Evolutionary conservation across 2,329 filamentous ascomycete genomes (phyloP).

Genomic region (Colletotrichum falcatum): DNA sequence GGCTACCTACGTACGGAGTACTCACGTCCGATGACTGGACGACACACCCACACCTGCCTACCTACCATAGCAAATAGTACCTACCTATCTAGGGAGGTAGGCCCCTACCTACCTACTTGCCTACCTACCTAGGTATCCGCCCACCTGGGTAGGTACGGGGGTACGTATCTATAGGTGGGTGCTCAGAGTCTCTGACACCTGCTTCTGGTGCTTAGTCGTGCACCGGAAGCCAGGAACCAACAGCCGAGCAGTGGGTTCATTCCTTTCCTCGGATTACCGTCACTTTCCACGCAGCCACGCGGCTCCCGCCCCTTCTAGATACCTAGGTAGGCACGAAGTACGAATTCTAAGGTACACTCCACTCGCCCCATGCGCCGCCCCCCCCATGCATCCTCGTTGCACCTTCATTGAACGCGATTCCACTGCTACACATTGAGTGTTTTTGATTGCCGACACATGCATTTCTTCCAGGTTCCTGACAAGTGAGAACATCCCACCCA

Average conservation of each 20-base stretch:
- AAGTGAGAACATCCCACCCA: slow-evolving; percentile 37
- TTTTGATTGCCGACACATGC: slow-evolving; percentile 15
- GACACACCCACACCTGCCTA: background rate
- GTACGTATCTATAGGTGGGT: background rate
- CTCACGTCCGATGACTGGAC: background rate
- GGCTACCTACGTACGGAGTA: background rate
- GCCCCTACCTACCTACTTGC: accelerated
- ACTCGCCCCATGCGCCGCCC: background rate
- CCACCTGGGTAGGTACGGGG: no score
- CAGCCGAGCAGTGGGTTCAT: slow-evolving; percentile 28
- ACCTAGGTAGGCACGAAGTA: background rate
- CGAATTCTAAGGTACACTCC: no score
- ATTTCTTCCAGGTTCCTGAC: slow-evolving; percentile 37
- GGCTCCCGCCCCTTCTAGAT: background rate
- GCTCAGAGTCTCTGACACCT: background rate
- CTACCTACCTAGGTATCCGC: no score
- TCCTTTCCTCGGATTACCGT: slow-evolving; percentile 31
- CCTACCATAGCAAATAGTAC: no score
- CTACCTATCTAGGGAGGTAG: no score
- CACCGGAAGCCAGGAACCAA: slow-evolving; percentile 33
- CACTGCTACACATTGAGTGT: slow-evolving; percentile 20
- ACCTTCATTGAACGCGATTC: slow-evolving; percentile 15
- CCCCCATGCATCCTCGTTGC: slow-evolving; percentile 3
- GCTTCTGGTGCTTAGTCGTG: background rate
- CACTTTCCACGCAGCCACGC: slow-evolving; percentile 35